These are phyloP conservation scores for Hamigera avellanea DNA, from an alignment of 495 filamentous ascomycete species.

Conservation along the genomic window DNA sequence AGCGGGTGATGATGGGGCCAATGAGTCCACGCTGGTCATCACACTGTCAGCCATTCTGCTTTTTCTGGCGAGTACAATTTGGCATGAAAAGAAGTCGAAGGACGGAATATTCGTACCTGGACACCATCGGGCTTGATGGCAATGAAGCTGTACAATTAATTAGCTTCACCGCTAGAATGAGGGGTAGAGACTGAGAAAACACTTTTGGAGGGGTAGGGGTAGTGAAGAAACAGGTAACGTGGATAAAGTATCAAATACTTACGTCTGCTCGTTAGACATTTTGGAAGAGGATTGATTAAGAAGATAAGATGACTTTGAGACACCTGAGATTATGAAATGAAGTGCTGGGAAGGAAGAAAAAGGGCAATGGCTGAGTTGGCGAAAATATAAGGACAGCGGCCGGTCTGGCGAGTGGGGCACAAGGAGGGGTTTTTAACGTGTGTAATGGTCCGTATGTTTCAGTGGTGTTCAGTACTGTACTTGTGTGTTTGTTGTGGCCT, in stretches of 20 bases:
- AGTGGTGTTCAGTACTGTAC: too few relatives aligned
- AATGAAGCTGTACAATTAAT: conserved; percentile 68
- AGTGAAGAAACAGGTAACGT: conserved; percentile 7
- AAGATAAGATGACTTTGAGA: conserved; percentile 9
- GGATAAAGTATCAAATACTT: conserved; percentile 29
- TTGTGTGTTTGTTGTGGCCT: neutral
- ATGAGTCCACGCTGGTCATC: conserved; percentile 75
- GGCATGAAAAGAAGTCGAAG: too few relatives aligned
- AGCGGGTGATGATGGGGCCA: conserved; percentile 92
- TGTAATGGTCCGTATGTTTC: too few relatives aligned
- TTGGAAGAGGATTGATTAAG: conserved; percentile 34
- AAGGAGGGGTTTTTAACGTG: neutral
- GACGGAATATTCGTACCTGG: conserved; percentile 64
- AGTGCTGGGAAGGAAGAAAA: conserved; percentile 17
- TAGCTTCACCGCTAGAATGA: conserved; percentile 32
- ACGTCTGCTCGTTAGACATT: conserved; percentile 94
- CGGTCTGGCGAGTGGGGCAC: conserved; percentile 13
- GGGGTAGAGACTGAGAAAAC: conserved; percentile 6
- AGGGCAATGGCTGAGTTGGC: conserved; percentile 11
- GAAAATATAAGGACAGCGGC: conserved; percentile 22
- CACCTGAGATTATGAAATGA: conserved; percentile 14
- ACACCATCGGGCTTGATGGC: conserved; percentile 99
- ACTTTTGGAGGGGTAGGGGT: neutral
- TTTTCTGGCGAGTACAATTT: too few relatives aligned
- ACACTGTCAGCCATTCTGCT: conserved; percentile 10